These are phyloP conservation scores for Ophiocordyceps camponoti-rufipedis DNA, from an alignment of 2,329 filamentous ascomycete genomes.

Conservation along the genomic window DNA sequence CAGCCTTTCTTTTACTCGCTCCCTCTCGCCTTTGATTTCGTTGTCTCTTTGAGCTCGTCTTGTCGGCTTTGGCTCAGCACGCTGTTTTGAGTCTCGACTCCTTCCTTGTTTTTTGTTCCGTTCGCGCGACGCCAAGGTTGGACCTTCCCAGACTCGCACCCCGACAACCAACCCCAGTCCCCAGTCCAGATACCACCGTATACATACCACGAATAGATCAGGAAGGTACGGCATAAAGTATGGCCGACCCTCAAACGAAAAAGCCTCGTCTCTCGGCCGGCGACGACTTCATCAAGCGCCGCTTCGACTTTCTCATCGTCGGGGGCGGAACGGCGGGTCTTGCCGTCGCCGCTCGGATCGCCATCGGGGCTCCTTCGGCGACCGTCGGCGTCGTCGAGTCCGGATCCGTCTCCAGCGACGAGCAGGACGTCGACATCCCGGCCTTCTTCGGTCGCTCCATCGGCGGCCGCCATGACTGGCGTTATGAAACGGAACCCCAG, in stretches of 20 bases:
- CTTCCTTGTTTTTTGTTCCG: neutral
- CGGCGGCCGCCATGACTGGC: constrained; percentile 21
- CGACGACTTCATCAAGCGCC: neutral
- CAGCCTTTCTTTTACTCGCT: too few relatives aligned
- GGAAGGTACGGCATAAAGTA: neutral
- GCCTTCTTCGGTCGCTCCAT: constrained; percentile 17
- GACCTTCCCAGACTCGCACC: too few relatives aligned
- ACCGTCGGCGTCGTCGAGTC: constrained; percentile 15
- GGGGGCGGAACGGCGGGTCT: constrained; percentile 37
- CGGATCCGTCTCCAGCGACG: constrained; percentile 12
- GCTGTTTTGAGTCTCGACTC: too few relatives aligned
- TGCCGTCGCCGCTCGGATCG: constrained; percentile 27
- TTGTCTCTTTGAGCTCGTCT: neutral
- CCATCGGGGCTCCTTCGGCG: constrained; percentile 16
- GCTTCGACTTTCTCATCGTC: constrained; percentile 22
- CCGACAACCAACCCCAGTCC: too few relatives aligned
- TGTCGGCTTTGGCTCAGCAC: too few relatives aligned
- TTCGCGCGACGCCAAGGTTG: too few relatives aligned
- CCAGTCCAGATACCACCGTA: too few relatives aligned
- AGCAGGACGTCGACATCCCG: constrained; percentile 23
- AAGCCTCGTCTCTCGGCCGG: neutral
- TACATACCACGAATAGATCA: too few relatives aligned
- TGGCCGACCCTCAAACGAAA: neutral
- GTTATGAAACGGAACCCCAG: constrained; percentile 20
- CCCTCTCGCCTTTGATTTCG: too few relatives aligned